These are phyloP conservation scores for Blastomyces gilchristii DNA, from an alignment of 2,329 filamentous ascomycete species.

Conservation along the genomic window DNA sequence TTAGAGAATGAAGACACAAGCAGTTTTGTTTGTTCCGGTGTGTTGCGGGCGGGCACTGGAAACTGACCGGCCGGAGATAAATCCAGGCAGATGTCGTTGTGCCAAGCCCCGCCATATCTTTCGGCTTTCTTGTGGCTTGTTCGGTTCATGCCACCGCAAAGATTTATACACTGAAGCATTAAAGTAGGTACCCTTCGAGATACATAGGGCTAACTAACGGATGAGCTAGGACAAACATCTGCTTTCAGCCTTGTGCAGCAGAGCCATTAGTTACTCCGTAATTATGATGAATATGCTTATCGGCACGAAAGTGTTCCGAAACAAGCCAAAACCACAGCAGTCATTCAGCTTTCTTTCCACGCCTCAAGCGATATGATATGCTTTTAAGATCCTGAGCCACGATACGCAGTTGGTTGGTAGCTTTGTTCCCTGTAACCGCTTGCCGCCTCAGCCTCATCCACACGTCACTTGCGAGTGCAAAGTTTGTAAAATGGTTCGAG, in stretches of 20 bases:
- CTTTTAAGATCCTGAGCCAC: neutral
- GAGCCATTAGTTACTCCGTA: neutral
- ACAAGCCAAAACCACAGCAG: neutral
- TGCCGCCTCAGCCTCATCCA: conserved; percentile 3
- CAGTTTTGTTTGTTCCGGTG: neutral
- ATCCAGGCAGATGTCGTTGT: conserved; percentile 11
- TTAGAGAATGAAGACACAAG: neutral
- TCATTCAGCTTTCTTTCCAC: neutral
- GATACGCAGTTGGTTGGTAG: neutral
- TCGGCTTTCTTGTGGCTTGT: no score
- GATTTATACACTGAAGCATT: neutral
- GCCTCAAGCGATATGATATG: neutral
- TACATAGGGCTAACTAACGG: neutral
- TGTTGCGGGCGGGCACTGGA: neutral
- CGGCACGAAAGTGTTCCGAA: neutral
- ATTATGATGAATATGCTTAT: neutral
- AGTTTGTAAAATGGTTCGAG: neutral
- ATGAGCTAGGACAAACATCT: neutral
- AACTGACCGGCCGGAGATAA: neutral
- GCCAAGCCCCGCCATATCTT: neutral
- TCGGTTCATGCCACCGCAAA: no score
- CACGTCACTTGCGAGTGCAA: neutral
- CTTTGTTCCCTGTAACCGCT: neutral
- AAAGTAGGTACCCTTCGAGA: neutral
- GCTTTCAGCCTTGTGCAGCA: neutral